Percentiles rank a stretch among this genome's conserved stretches.
Evolutionary conservation across 2,329 filamentous ascomycete genomes (phyloP).

Genomic region (Aspergillus transmontanensis): DNA sequence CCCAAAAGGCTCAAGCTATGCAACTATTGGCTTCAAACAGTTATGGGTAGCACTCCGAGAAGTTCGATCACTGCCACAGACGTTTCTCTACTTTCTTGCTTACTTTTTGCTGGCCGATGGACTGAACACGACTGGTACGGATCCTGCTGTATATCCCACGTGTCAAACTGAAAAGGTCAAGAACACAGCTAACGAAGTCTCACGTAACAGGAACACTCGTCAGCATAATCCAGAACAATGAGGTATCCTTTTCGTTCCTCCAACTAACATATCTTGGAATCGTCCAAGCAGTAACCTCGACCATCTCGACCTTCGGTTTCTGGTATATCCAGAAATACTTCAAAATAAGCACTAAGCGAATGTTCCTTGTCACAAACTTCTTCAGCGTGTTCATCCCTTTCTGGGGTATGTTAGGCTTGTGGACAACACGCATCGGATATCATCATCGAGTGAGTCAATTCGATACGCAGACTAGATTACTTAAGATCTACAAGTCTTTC

Average conservation of each 20-base stretch:
- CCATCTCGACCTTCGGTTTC: conserved; percentile 43
- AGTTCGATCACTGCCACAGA: conserved; percentile 43
- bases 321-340: conserved; percentile 48
- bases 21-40: conserved; percentile 47
- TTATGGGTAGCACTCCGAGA: conserved; percentile 43
- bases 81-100: conserved; percentile 44
- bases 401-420: conserved; percentile 47
- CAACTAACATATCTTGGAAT: conserved; percentile 47
- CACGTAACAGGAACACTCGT: conserved; percentile 34
- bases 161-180: neutral
- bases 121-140: conserved; percentile 43
- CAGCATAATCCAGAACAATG: conserved; percentile 45
- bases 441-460: conserved; percentile 34
- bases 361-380: conserved; percentile 47
- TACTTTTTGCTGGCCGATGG: conserved; percentile 48
- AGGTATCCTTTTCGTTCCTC: conserved; percentile 45
- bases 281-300: conserved; percentile 42
- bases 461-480: neutral
- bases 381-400: conserved; percentile 46
- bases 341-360: conserved; percentile 43
- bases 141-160: neutral
- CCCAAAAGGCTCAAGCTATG: conserved; percentile 43
- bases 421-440: conserved; percentile 43
- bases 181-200: neutral
- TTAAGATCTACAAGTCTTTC: neutral